Conservation (phyloP, 176 grass and related monocot species). For the Aegilops umbellulata region DNA sequence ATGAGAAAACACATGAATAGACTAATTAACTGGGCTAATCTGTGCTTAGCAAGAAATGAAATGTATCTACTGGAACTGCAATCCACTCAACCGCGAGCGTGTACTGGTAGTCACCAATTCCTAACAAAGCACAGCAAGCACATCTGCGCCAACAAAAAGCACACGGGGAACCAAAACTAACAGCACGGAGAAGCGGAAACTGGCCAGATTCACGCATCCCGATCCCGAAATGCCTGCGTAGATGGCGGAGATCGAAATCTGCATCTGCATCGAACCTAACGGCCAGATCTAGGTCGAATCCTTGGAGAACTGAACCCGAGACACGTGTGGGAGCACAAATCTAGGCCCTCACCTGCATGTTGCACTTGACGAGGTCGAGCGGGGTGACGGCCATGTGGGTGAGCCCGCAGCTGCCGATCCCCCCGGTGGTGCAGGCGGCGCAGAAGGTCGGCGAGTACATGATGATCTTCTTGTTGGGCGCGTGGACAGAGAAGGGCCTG, state of each 20-base stretch:
- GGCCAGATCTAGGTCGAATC: constrained; percentile 28
- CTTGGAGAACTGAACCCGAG: too few species aligned
- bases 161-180: background rate
- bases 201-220: background rate
- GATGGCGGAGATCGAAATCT: background rate
- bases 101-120: background rate
- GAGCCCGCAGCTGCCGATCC: constrained; percentile 89
- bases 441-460: too few species aligned
- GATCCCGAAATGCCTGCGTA: background rate
- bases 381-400: constrained; percentile 97
- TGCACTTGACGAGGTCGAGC: constrained; percentile 96
- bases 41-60: background rate
- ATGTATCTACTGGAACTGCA: background rate
- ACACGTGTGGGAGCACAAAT: background rate
- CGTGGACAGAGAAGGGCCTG: too few species aligned
- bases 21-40: too few species aligned
- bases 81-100: background rate
- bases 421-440: constrained; percentile 69
- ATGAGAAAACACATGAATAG: too few species aligned
- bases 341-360: constrained; percentile 78
- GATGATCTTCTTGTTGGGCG: too few species aligned
- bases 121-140: background rate
- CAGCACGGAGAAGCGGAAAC: background rate
- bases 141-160: background rate
- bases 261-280: background rate